Evolutionary conservation across 371 early-diverging fungal genomes (phyloP), one percentile per base, ranked within the genome.

Genomic region (Rhizomucor miehei): DNA sequence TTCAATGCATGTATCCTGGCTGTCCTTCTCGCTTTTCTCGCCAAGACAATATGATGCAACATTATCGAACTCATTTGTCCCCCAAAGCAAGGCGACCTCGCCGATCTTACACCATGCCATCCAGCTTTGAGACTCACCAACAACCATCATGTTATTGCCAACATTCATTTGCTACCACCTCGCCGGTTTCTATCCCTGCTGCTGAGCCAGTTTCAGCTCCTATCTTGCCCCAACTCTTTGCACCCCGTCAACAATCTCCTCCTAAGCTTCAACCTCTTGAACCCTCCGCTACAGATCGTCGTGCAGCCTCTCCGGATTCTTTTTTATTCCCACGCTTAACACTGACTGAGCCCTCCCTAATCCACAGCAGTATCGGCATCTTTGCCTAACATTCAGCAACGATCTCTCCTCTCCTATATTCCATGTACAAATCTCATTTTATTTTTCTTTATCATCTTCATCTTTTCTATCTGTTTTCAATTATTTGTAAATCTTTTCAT

Each of bases 41-140:
- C 47, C 88, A 89, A 63, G 92, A 90, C 64, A 89, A 90, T 53
- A 92, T 90, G 90, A 87, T 89, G 86, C 91, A 92, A 60, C 92
- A 92, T 62, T 89, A 87, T 53, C 84, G 88, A 5, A 89, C 89
- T 37, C 91, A 89, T 60, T 60, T 82, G 56, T 84, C 84, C 1
- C 66, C 82, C 13, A 81, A 75, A 67, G 81, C 82, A 25, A 69
- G 82, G 16, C 75, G 81, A 59, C 49, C 57, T 24, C 53, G 51
- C 47, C 55, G 25, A 29, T 16, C 48, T 41, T 4, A 53, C 48
- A 38, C 48, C 52, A 38, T 44, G 51, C 20, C 55, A 35, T 6
- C 48, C 37, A 35, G 38, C 19, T 39, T 25, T 21, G 25, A 24
- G 8, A 21, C 48, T 40, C 40, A 25, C 38, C 39, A 16, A 39